Evolutionary conservation across 2,329 filamentous ascomycete genomes (phyloP), one percentile per base, ranked within the genome.

Genomic region (Alternaria angustiovoidea): DNA sequence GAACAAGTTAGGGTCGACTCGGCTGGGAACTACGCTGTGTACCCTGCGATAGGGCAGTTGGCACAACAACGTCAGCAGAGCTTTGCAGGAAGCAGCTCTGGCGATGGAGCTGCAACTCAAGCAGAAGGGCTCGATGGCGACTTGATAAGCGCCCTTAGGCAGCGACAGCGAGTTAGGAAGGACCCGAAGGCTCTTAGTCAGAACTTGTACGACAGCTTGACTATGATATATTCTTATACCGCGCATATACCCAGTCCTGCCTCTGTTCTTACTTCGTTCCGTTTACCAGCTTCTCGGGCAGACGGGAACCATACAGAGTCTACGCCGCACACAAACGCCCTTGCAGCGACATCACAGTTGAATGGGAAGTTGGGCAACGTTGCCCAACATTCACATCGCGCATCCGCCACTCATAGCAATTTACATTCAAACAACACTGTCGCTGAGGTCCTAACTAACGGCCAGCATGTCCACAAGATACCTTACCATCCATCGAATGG

Each of bases 101-200:
- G 48, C 42, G 7, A 20, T 20, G 16, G 4, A 16, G 32, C 43
- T 22, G 18, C 28, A 22, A 20, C 8, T 32, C 39, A 42, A 38
- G n/a, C 28, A 20, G 28, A 38, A 18, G 26, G 53, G 14, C 8
- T 24, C 2, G 12, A 39, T 4, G 20, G 18, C 47, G 20, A 39
- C 42, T 52, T 71, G 5, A 56, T 71, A 28, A 51, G 58, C 20
- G 57, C 68, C 24, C 52, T 77, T 43, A 53, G 68, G 11, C 51
- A 64, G 51, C 69, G 69, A 28, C 74, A 67, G 24, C 75, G 70
- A 73, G 51, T 55, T 14, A 74, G 74, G 48, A 88, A 85, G 66
- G 88, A 90, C 66, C 82, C 82, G 1, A 87, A 87, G 68, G 89
- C 87, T 2, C 87, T 89, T 57, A 85, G 86, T 2, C 88, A 90